Base-by-base conservation (phyloP, 495 filamentous ascomycete species). In the Sporormia fimetaria region DNA sequence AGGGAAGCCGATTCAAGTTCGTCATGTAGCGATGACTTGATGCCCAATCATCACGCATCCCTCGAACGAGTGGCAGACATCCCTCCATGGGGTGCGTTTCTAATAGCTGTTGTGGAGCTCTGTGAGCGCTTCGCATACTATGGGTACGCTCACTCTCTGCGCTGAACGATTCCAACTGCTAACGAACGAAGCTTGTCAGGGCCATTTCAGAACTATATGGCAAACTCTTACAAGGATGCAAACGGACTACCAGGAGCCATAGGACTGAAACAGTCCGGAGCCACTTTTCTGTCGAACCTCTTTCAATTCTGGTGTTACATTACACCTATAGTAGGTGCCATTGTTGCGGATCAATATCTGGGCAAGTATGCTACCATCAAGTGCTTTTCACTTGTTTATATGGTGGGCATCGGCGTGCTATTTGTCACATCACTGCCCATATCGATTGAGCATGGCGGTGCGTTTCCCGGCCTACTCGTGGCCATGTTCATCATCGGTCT, bases 281-380 rank as follows among this genome's bases (percentile, higher is more conserved):
- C 75, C 6, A 78, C 75, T 17, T 73, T 69, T 33, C 45, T 80
- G 46, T 69, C 64, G 9, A 71, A 73, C 37, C 76, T 76, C 59
- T 76, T 76, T 60, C 68, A 74, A 47, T 76, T 77, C 58, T 76
- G 70, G 67, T 75, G 69, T 47, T 73, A 73, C 23, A 58, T 73
- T 6, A 75, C 68, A 16, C 71, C 71, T 21, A 69, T 73, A 28
- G n/a, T 73, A 17, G 59, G 74, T 15, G 51, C 71, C 44, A 67
- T 74, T 34, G 54, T 79, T 22, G 73, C 75, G 14, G 75, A 79
- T 57, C 70, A 76, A 52, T 80, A 76, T 52, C 63, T 76, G 38
- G 77, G 77, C 26, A 74, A 73, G 58, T 81, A 78, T 58, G 71
- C 74, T 54, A 78, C 77, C 15, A 79, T 81, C 25, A 59, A 75